phyloP scores from a whole-genome alignment of 140 eudicot genomes.

The Cichorium intybus region DNA sequence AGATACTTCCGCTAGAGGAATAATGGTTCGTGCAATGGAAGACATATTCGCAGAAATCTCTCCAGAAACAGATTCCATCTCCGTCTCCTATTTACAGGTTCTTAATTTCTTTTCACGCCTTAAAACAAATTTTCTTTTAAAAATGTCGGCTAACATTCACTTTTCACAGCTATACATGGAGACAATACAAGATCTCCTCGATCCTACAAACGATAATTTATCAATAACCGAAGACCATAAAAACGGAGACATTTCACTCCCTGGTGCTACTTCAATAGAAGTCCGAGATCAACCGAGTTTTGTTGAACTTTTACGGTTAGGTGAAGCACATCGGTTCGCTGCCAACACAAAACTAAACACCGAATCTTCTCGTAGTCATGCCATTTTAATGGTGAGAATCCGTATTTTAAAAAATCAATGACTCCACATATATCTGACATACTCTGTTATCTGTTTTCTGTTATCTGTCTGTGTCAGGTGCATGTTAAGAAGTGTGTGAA shows the following conservation, averaged over 20 bases:
- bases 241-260: slow-evolving; percentile 87
- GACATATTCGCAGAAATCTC: slow-evolving; percentile 61
- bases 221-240: slow-evolving; percentile 79
- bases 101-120: slow-evolving; percentile 1
- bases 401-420: no score
- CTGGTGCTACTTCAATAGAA: slow-evolving; percentile 75
- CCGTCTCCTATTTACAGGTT: slow-evolving; percentile 88
- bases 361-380: slow-evolving; percentile 97
- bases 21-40: slow-evolving; percentile 98
- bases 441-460: no score
- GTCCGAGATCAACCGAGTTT: slow-evolving; percentile 77
- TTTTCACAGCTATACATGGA: slow-evolving; percentile 87
- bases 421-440: neutral
- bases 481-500: slow-evolving; percentile 71
- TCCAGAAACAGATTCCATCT: slow-evolving; percentile 69
- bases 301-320: slow-evolving; percentile 63
- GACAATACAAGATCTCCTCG: slow-evolving; percentile 89
- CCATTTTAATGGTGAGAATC: slow-evolving; percentile 72
- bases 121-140: neutral
- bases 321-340: slow-evolving; percentile 97
- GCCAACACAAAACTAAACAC: slow-evolving; percentile 91
- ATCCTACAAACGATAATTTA: slow-evolving; percentile 78
- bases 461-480: slow-evolving; percentile 38
- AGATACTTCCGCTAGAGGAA: slow-evolving; percentile 92
- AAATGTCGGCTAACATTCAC: no score